phyloP scores from a whole-genome alignment of 441 rosid species.

The Corymbia calophylla region DNA sequence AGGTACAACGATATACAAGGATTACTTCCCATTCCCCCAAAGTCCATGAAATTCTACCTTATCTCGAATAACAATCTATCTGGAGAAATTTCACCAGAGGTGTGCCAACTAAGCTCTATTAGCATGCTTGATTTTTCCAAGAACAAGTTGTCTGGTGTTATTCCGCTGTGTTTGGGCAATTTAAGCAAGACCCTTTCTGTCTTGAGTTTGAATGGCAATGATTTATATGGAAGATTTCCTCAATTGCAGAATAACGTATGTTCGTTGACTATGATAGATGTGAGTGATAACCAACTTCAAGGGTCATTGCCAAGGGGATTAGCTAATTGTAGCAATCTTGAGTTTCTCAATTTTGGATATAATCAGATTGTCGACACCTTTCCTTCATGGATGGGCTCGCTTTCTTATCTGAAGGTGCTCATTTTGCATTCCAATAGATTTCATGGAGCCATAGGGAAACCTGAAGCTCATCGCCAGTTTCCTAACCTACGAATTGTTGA shows the following conservation, averaged over 20 bases:
- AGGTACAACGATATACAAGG: fast-evolving
- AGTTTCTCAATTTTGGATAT: not conserved
- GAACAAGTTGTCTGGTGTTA: not conserved
- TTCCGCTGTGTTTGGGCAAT: not conserved
- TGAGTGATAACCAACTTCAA: fast-evolving
- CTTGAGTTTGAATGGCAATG: not conserved
- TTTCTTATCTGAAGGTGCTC: not conserved
- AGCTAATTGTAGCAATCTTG: fast-evolving
- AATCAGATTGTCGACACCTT: not conserved
- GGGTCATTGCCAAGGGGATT: fast-evolving
- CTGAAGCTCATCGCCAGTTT: fast-evolving
- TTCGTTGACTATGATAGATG: fast-evolving
- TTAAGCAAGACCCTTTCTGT: fast-evolving
- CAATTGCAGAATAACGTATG: fast-evolving
- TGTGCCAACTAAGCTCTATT: not conserved
- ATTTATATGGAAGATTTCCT: too few species aligned
- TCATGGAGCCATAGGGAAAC: not conserved
- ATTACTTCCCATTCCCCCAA: not conserved
- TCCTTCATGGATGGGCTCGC: not conserved
- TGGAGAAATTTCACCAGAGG: not conserved
- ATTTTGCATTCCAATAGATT: not conserved
- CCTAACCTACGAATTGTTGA: not conserved
- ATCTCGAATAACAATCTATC: not conserved
- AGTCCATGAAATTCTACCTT: fast-evolving
- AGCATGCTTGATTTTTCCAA: fast-evolving